These are phyloP conservation scores for Aureobasidium melanogenum DNA, from an alignment of 2,329 filamentous ascomycete species.

Conservation along the genomic window DNA sequence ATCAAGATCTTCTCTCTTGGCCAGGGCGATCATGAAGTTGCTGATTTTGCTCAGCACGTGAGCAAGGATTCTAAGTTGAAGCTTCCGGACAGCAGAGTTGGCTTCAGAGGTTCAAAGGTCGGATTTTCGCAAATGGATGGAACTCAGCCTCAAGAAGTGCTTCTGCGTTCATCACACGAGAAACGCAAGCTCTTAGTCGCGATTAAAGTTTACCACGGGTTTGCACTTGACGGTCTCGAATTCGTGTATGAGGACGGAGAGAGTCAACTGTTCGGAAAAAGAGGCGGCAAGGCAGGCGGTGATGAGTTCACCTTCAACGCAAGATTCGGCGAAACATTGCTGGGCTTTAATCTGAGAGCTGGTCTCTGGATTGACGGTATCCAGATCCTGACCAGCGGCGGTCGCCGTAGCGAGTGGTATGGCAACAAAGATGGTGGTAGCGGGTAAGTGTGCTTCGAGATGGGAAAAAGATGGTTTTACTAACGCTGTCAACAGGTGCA, in stretches of 20 bases:
- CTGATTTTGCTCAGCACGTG: conserved; percentile 62
- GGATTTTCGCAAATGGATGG: conserved; percentile 65
- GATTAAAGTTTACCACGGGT: conserved; percentile 68
- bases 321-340: conserved; percentile 73
- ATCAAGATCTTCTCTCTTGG: conserved; percentile 69
- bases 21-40: conserved; percentile 63
- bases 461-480: not conserved
- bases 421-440: conserved; percentile 74
- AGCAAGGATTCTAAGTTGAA: conserved; percentile 67
- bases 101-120: conserved; percentile 66
- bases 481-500: conserved; percentile 51
- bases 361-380: conserved; percentile 81
- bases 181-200: conserved; percentile 66
- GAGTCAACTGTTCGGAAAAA: conserved; percentile 77
- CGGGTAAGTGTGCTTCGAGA: conserved; percentile 52
- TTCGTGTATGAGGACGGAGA: conserved; percentile 87
- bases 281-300: conserved; percentile 59
- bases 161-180: conserved; percentile 61
- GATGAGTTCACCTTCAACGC: conserved; percentile 76
- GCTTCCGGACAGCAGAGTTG: conserved; percentile 63
- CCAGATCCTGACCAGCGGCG: conserved; percentile 80
- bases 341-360: conserved; percentile 75
- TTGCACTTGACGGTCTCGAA: conserved; percentile 74
- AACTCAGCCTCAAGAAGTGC: conserved; percentile 59
- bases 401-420: conserved; percentile 76